These are phyloP conservation scores for Pterothamnion heteromorphum DNA, from an alignment of 31 red algal species.

Conservation along the genomic window DNA sequence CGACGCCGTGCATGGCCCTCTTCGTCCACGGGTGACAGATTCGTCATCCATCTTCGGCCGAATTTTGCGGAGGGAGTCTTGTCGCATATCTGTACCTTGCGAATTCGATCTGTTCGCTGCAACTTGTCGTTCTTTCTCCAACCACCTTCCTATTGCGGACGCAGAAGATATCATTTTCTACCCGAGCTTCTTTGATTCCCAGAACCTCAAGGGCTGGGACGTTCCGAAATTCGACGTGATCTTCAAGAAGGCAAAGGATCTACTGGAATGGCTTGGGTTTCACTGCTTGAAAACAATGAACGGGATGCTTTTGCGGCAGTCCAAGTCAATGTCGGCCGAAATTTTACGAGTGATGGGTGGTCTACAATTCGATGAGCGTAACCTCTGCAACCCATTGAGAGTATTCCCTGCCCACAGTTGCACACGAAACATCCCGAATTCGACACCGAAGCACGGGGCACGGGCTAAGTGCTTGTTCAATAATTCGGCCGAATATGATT, in stretches of 20 bases:
- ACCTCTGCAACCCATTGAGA: conserved; percentile 36
- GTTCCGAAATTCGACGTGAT: neutral
- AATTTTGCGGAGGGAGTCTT: neutral
- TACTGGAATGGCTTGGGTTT: conserved; percentile 28
- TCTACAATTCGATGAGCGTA: conserved; percentile 13
- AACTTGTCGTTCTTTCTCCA: neutral
- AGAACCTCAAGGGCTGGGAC: neutral
- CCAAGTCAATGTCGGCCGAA: conserved; percentile 18
- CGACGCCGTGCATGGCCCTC: conserved; percentile 8
- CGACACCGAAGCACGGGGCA: neutral
- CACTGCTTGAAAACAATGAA: neutral
- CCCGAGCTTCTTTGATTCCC: conserved; percentile 19
- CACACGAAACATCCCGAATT: neutral
- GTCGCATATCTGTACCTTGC: conserved; percentile 19
- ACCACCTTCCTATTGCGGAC: neutral
- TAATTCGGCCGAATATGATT: conserved; percentile 7
- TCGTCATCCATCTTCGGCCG: neutral
- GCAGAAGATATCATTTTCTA: conserved; percentile 30
- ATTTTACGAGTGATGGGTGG: neutral
- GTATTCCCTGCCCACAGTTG: neutral
- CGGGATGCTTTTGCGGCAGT: neutral
- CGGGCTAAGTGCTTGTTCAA: conserved; percentile 12
- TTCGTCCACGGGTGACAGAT: conserved; percentile 11
- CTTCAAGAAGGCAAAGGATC: conserved; percentile 15
- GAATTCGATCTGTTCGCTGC: neutral